Percentiles rank a stretch among this genome's conserved stretches.
Conservation (phyloP, 805 yeast genomes). For the Candida awuae region DNA sequence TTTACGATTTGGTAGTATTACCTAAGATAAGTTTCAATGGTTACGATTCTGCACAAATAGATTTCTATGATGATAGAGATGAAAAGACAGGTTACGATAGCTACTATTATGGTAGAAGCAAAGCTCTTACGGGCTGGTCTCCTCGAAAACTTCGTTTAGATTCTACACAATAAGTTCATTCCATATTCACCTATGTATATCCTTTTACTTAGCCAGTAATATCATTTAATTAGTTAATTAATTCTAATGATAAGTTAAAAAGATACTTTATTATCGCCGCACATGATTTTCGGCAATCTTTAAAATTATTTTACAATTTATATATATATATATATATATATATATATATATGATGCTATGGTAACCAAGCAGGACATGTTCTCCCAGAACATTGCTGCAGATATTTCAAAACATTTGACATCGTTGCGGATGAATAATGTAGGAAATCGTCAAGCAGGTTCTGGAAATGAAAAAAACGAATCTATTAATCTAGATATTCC, state of each 20-base stretch:
- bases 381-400: conserved; percentile 2
- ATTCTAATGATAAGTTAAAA: too few species aligned
- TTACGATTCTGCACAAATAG: conserved; percentile 16
- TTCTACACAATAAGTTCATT: conserved; percentile 11
- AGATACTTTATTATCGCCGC: too few species aligned
- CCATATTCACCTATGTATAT: too few species aligned
- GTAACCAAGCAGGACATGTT: too few species aligned
- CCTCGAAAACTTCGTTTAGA: conserved; percentile 15
- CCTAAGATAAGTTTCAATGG: conserved; percentile 28
- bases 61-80: conserved; percentile 23
- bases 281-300: too few species aligned
- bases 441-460: too few species aligned
- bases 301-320: too few species aligned
- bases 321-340: too few species aligned
- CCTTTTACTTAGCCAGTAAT: too few species aligned
- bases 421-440: conserved; percentile 4
- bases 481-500: background rate
- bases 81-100: conserved; percentile 20
- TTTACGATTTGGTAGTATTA: conserved; percentile 24
- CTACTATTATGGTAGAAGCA: conserved; percentile 23
- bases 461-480: background rate
- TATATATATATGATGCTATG: too few species aligned
- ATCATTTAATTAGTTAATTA: too few species aligned
- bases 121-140: conserved; percentile 19
- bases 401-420: conserved; percentile 5